Evolutionary conservation across 1,284 basidiomycete genomes (phyloP), one percentile per base, ranked within the genome.

Genomic region (Irpex rosettiformis): DNA sequence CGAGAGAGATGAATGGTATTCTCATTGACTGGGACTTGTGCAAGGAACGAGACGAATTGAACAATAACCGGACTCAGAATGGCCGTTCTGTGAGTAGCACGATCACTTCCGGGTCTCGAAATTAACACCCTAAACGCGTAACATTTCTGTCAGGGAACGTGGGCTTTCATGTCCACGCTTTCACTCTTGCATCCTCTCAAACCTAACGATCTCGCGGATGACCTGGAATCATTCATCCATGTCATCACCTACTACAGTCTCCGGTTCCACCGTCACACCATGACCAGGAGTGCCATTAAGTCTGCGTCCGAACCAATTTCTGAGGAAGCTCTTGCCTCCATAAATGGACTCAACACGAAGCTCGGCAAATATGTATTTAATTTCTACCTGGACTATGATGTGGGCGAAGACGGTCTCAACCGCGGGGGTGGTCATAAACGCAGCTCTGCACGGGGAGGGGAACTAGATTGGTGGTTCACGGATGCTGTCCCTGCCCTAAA

Each of bases 11-110:
- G 21, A 52, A 28, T 16, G 62, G 61, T 7, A 27, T 64, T 13
- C 53, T 64, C 3, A 58, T n/a, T 27, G 63, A 65, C 54, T 65
- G 63, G 64, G 64, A 64, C 27, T 33, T 64, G 43, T 56, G 54
- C 21, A 58, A 52, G 49, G 11, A 28, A n/a, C 18, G 25, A 7
- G 28, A 18, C 25, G 49, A 61, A 45, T 56, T 45, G 27, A 28
- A 11, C 13, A 28, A 21, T n/a, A n/a, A n/a, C 22, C 25, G 22
- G 10, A n/a, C 49, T 28, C 43, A 47, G 18, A 10, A 47, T 18
- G 22, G 16, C 16, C 43, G 43, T 18, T 18, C 43, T 21, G 43
- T 47, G 43, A 47, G 43, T 24, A 47, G 5, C n/a, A 13, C 22
- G 43, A 40, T 18, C 18, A 7, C 43, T 47, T 21, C 43, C 10